phyloP scores from a whole-genome alignment of 2,329 filamentous ascomycete genomes.

The Talaromyces sp. region DNA sequence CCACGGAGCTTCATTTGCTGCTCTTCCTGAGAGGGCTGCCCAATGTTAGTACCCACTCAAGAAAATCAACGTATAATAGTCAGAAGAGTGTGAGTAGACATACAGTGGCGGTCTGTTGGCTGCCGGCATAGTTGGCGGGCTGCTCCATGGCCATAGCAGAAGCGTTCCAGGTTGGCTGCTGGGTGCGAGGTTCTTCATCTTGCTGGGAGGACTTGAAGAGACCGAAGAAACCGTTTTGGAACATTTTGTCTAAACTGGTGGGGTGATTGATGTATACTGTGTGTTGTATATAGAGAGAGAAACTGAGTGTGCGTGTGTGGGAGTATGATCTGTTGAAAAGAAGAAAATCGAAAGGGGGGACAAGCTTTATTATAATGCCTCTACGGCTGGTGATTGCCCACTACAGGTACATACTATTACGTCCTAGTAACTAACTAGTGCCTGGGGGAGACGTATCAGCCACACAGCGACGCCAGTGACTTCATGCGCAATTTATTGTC shows the following conservation, averaged over 20 bases:
- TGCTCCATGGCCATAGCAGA: constrained; percentile 34
- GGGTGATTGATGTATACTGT: not conserved
- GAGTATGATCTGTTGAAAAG: not conserved
- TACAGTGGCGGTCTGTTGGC: constrained; percentile 28
- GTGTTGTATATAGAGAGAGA: not conserved
- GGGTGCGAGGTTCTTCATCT: constrained; percentile 21
- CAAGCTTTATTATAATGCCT: not conserved
- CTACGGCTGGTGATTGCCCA: not conserved
- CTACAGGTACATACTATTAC: too few species aligned
- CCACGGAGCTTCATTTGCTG: constrained; percentile 31
- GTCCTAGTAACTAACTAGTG: too few species aligned
- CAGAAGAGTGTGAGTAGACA: not conserved
- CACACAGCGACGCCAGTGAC: not conserved
- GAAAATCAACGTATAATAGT: not conserved
- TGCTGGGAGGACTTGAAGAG: constrained; percentile 33
- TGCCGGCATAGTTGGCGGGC: constrained; percentile 31
- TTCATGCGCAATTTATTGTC: not conserved
- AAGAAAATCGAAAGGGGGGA: not conserved
- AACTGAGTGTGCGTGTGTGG: not conserved
- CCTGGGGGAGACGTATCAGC: not conserved
- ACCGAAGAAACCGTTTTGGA: constrained; percentile 28
- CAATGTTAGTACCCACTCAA: not conserved
- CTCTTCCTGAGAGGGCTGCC: constrained; percentile 28
- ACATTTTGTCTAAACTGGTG: constrained; percentile 14
- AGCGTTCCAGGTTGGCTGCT: constrained; percentile 29